A percentile compares a stretch with the other conserved stretches of the same genome.
phyloP scores from a whole-genome alignment of 257 asterid species.

The Rauvolfia tetraphylla region DNA sequence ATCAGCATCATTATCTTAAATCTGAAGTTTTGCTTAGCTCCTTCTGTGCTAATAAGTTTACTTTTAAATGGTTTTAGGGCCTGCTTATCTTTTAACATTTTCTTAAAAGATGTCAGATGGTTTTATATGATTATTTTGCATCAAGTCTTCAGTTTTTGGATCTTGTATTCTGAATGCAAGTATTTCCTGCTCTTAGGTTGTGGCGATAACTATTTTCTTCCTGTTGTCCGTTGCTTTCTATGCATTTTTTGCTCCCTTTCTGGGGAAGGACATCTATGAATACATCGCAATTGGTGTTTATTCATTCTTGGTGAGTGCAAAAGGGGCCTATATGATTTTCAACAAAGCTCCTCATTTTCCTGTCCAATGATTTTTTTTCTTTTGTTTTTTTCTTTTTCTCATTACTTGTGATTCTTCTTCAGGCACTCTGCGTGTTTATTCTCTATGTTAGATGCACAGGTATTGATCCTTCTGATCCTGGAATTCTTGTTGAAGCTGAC shows the following conservation, averaged over 20 bases:
- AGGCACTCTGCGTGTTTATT: slow-evolving; percentile 72
- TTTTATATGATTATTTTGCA: background rate
- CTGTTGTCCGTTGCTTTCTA: slow-evolving; percentile 89
- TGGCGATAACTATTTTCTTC: slow-evolving; percentile 93
- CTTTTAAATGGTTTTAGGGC: background rate
- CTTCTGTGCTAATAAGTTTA: background rate
- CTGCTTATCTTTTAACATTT: background rate
- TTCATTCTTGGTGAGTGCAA: slow-evolving; percentile 73
- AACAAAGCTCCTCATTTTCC: slow-evolving; percentile 5
- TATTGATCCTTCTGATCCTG: slow-evolving; percentile 97
- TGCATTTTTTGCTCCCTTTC: slow-evolving; percentile 96
- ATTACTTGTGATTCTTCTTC: slow-evolving; percentile 27
- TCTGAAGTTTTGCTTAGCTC: background rate
- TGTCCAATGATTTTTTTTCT: slow-evolving; percentile 14
- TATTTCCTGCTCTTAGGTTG: slow-evolving; percentile 56
- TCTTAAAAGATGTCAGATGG: background rate
- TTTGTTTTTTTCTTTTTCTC: slow-evolving; percentile 10
- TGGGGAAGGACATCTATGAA: slow-evolving; percentile 82
- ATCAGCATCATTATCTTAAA: background rate
- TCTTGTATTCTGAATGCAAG: slow-evolving; percentile 13
- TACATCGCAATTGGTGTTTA: slow-evolving; percentile 78
- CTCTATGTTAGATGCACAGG: slow-evolving; percentile 92
- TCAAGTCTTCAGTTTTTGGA: background rate
- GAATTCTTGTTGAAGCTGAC: slow-evolving; percentile 70
- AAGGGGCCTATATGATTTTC: slow-evolving; percentile 6